A percentile compares a stretch with the other conserved stretches of the same genome.
These are phyloP conservation scores for Juglanconis sp. DNA, from an alignment of 2,329 filamentous ascomycete species.

Conservation along the genomic window DNA sequence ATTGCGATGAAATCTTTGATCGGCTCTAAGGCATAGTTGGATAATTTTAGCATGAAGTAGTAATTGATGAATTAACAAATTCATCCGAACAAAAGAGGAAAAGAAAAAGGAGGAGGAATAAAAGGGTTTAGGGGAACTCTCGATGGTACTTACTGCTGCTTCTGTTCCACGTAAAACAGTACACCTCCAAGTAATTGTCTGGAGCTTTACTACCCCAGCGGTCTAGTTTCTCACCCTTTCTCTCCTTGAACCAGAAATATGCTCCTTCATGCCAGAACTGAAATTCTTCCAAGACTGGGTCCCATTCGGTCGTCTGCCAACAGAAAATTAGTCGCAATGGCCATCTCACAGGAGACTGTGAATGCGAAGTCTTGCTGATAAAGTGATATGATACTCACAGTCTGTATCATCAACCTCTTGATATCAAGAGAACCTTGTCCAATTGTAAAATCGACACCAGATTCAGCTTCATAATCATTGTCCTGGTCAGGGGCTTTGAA, in stretches of 20 bases:
- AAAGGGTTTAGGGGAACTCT: too few relatives aligned
- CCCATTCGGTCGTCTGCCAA: too few relatives aligned
- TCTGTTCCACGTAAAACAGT: conserved; percentile 15
- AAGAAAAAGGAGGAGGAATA: too few relatives aligned
- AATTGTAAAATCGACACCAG: background rate
- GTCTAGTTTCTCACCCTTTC: background rate
- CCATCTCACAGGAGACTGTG: too few relatives aligned
- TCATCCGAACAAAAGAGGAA: too few relatives aligned
- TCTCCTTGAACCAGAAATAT: background rate
- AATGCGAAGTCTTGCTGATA: background rate
- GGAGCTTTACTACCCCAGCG: conserved; percentile 17
- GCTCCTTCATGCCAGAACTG: background rate
- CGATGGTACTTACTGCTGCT: conserved; percentile 3
- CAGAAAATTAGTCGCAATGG: too few relatives aligned
- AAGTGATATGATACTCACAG: background rate
- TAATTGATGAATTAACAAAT: too few relatives aligned
- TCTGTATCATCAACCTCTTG: background rate
- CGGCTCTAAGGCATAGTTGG: too few relatives aligned
- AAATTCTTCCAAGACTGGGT: background rate
- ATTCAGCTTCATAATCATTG: background rate
- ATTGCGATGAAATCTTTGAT: too few relatives aligned
- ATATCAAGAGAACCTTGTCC: background rate
- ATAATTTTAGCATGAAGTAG: too few relatives aligned
- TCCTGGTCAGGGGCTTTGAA: background rate
- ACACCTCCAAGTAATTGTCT: conserved; percentile 25